These are phyloP conservation scores for Plasmodium falciparum DNA, from an alignment of 169 alveolate species.

Conservation along the genomic window DNA sequence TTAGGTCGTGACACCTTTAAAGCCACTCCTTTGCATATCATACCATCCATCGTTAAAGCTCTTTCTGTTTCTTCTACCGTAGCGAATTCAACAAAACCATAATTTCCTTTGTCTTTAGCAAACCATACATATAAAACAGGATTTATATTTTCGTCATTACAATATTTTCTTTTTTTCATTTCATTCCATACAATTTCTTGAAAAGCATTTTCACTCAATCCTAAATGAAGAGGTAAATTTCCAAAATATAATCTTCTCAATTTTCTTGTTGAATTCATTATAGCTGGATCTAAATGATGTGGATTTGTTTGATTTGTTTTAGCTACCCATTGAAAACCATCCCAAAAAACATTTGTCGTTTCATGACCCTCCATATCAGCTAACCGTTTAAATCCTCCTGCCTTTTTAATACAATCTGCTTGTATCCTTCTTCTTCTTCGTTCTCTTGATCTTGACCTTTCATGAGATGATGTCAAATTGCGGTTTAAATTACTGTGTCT, in stretches of 20 bases:
- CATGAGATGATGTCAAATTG: constrained; percentile 84
- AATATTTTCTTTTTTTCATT: constrained; percentile 89
- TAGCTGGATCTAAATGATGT: constrained; percentile 89
- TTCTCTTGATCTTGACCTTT: constrained; percentile 86
- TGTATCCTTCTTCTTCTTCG: constrained; percentile 86
- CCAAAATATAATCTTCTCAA: constrained; percentile 92
- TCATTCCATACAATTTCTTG: constrained; percentile 92
- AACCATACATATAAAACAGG: constrained; percentile 95
- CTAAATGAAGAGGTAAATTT: constrained; percentile 90
- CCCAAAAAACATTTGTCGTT: constrained; percentile 93
- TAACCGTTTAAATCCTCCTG: constrained; percentile 93
- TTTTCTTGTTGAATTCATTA: constrained; percentile 91
- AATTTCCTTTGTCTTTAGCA: constrained; percentile 94
- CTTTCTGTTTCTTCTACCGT: constrained; percentile 94
- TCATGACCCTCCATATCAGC: constrained; percentile 94
- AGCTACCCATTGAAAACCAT: constrained; percentile 96
- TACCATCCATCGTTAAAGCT: constrained; percentile 93
- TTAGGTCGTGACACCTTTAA: constrained; percentile 93
- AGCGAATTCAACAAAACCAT: constrained; percentile 93
- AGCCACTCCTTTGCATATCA: constrained; percentile 92
- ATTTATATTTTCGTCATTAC: constrained; percentile 90
- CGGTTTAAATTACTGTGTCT: constrained; percentile 76
- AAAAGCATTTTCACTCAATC: constrained; percentile 91
- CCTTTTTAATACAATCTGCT: constrained; percentile 89
- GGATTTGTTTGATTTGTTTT: constrained; percentile 87